These are phyloP conservation scores for Solanum stenotomum DNA, from an alignment of 257 asterid genomes.

Conservation along the genomic window DNA sequence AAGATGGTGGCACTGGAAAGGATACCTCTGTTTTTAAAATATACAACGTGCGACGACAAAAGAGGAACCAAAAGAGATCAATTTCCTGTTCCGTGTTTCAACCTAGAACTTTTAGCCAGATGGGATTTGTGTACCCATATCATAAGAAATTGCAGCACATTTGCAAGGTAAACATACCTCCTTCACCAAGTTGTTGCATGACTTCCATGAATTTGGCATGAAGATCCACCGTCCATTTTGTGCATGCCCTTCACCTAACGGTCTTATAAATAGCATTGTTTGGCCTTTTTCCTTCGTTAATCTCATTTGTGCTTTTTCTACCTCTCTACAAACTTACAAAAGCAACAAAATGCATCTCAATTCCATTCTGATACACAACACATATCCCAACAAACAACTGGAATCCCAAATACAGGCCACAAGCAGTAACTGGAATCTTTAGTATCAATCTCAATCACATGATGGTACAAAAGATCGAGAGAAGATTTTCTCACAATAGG, in stretches of 20 bases:
- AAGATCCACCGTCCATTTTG: neutral
- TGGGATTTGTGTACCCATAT: neutral
- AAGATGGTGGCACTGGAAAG: neutral
- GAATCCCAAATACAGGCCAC: neutral
- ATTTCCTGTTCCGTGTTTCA: neutral
- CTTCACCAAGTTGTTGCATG: neutral
- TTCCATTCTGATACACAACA: neutral
- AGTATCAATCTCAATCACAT: neutral
- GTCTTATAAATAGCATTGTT: neutral
- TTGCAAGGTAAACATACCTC: neutral
- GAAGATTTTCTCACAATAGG: neutral
- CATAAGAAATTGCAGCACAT: neutral
- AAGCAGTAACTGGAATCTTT: neutral
- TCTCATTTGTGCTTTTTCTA: neutral
- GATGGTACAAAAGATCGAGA: neutral
- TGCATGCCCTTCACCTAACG: neutral
- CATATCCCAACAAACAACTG: neutral
- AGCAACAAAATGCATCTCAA: neutral
- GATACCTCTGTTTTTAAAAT: neutral
- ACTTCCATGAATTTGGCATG: neutral
- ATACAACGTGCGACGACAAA: neutral
- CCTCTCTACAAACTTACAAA: neutral
- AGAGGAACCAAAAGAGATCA: neutral
- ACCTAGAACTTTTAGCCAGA: neutral
- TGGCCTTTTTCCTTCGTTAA: neutral